Evolutionary conservation across 192 early-diverging fungal species (phyloP), one percentile per base, ranked within the genome.

Genomic region (Coemansia sp.): DNA sequence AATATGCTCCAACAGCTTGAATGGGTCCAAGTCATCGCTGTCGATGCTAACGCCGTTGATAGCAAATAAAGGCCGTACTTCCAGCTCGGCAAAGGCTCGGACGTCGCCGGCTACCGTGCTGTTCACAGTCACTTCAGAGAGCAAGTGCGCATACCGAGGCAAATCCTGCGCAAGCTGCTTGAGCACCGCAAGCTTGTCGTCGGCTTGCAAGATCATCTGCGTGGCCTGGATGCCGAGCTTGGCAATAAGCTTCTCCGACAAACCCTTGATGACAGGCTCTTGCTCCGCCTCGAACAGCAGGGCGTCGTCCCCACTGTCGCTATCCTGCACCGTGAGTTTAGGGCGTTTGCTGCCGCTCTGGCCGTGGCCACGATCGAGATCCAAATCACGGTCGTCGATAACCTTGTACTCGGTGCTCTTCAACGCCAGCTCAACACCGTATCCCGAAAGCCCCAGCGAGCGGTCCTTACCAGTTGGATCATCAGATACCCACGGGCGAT

Each of bases 391-490:
- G 78, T 99, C 97, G 70, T 99, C 97, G 44, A 92, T 91, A 20
- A 96, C 96, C 77, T 94, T 92, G 84, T 99, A 99, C 74, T 99
- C 98, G 9, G 95, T 95, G 62, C 89, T 97, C 82, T 99, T 99
- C n/a, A 99, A 70, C 13, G 89, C 92, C 43, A 99, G 85, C 75
- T 96, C 95, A 10, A 95, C 95, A 3, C 96, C 96, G 67, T 97
- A 99, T 65, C 98, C 98, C 12, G 90, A 77, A 31, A 99, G 78
- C 12, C 85, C 71, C 24, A 96, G 44, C n/a, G 44, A 3, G 47
- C 59, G 11, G 29, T 55, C 24, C 27, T 55, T 33, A 12, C 29
- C 5, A 2, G 22, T 0, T 12, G 18, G 12, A 1, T 29, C 18
- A 2, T 59, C 67, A 16, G 27, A 0, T 88, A 70, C 55, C 54